A percentile compares a stretch with the other conserved stretches of the same genome.
Conservation (phyloP, 108 stramenopile genomes). For the Skeletonema tropicum region DNA sequence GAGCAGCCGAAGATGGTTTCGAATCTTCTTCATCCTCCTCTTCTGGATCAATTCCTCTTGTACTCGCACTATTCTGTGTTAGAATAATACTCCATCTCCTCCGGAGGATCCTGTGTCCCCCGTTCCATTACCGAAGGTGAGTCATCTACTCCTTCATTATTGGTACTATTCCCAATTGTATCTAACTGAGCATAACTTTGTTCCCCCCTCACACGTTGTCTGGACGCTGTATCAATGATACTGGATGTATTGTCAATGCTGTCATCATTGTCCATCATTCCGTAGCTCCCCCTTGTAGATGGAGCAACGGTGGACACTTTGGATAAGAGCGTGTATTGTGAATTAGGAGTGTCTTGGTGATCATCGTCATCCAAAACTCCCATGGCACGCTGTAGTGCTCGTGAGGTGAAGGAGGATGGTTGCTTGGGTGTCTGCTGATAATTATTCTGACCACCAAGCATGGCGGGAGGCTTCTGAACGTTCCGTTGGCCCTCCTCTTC, state of each 20-base stretch:
- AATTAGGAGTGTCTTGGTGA: conserved; percentile 1
- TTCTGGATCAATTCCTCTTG: conserved; percentile 36
- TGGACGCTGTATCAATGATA: conserved; percentile 8
- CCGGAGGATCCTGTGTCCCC: conserved; percentile 35
- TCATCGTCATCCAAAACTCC: conserved; percentile 27
- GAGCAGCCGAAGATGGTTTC: not conserved
- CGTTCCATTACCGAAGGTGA: conserved; percentile 6
- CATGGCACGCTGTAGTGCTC: conserved; percentile 38
- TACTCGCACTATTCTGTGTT: not conserved
- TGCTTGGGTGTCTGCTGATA: conserved; percentile 18
- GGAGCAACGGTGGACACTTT: conserved; percentile 33
- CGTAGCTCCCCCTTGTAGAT: not conserved
- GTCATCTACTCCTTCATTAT: not conserved
- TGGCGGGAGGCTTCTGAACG: conserved; percentile 4
- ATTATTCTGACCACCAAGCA: conserved; percentile 10
- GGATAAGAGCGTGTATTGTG: conserved; percentile 22
- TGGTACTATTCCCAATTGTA: not conserved
- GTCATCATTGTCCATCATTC: not conserved
- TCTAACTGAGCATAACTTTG: conserved; percentile 13
- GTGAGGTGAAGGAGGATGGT: conserved; percentile 21
- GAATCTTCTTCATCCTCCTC: conserved; percentile 14
- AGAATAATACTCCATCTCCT: conserved; percentile 24
- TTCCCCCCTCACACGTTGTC: conserved; percentile 6
- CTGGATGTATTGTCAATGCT: not conserved
- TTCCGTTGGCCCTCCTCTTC: conserved; percentile 22